Base-by-base conservation (phyloP, 306 rosid species). In the Quercus bicolor region DNA sequence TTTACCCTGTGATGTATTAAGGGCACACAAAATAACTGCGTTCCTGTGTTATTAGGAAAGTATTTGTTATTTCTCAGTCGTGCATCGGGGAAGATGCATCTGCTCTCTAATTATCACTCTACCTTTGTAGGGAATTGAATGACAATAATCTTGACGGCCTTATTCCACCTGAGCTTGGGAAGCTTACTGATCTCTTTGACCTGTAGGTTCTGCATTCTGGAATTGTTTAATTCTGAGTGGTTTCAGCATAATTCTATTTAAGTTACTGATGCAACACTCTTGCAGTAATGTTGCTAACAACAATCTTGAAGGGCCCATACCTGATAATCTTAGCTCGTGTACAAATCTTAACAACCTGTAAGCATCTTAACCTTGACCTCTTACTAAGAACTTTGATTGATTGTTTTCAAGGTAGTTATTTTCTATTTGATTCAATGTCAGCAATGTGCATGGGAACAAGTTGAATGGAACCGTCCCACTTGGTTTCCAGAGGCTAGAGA, bases 151-250 rank as follows among this genome's bases (percentile, higher is more conserved):
- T 96, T 18, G 81, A 90, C 16, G 99, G 99, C 78, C 82, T 59
- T 73, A 91, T 96, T 83, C 99, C 99, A 5, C 90, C 98, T 3
- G 96, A 96, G 80, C 99, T 96, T 20, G 99, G 99, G 76, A 96
- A 89, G 90, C 99, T 96, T 56, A 91, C 96, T 0, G 92, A 90
- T 76, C 81, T 96, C 66, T 96, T 89, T 43, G 98, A 96, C 76
- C 87, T 96, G 99, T 96, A 91, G 75, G 96, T 84, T 31, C 18
- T 81, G 56, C 72, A 79, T 34, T 80, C 68, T 56, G 62, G 24
- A 61, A 45, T 34, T 33, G 20, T 77, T 76, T 52, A 5, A 20
- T 6, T 6, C 60, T 6, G 60, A 26, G 24, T 71, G 12, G 21
- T 37, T 24, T 60, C 24, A 18, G 72, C 28, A 7, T 45, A 26